These are phyloP conservation scores for Naganishia friedmannii DNA, from an alignment of 768 basidiomycete genomes.

Conservation along the genomic window DNA sequence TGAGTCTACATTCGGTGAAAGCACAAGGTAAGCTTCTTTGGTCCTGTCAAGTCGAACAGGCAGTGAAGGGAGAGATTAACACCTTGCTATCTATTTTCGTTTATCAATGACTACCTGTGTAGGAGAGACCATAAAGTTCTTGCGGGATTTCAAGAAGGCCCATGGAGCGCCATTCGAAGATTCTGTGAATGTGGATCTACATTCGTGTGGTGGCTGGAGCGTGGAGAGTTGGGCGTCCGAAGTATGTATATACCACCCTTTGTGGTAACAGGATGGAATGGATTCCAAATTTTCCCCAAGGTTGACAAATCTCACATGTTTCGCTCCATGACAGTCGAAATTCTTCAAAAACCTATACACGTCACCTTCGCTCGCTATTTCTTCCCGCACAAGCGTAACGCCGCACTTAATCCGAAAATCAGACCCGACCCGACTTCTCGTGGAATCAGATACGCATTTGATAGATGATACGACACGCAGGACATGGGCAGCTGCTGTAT, in stretches of 20 bases:
- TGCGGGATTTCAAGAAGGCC: constrained; percentile 62
- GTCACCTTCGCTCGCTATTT: constrained; percentile 83
- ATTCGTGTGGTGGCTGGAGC: constrained; percentile 77
- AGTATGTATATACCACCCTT: constrained; percentile 54
- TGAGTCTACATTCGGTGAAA: constrained; percentile 86
- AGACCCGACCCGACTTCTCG: constrained; percentile 67
- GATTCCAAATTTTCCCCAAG: background rate
- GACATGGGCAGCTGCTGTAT: constrained; percentile 74
- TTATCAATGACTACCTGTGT: constrained; percentile 21
- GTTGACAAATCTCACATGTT: constrained; percentile 57
- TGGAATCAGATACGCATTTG: constrained; percentile 80
- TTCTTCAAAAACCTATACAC: constrained; percentile 72
- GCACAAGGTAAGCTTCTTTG: constrained; percentile 53
- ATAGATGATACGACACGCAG: constrained; percentile 60
- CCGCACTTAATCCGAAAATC: constrained; percentile 65
- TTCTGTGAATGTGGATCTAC: constrained; percentile 76
- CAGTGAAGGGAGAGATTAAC: too few relatives aligned
- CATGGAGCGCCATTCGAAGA: constrained; percentile 61
- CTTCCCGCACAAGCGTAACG: constrained; percentile 66
- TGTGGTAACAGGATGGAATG: background rate
- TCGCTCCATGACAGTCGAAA: background rate
- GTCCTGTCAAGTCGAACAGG: background rate
- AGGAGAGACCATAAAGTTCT: constrained; percentile 64
- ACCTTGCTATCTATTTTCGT: background rate
- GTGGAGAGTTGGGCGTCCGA: constrained; percentile 73